Percentiles rank a stretch among this genome's conserved stretches.
Evolutionary conservation across 2,329 filamentous ascomycete genomes (phyloP).

Genomic region (Cyphellophora attinorum): DNA sequence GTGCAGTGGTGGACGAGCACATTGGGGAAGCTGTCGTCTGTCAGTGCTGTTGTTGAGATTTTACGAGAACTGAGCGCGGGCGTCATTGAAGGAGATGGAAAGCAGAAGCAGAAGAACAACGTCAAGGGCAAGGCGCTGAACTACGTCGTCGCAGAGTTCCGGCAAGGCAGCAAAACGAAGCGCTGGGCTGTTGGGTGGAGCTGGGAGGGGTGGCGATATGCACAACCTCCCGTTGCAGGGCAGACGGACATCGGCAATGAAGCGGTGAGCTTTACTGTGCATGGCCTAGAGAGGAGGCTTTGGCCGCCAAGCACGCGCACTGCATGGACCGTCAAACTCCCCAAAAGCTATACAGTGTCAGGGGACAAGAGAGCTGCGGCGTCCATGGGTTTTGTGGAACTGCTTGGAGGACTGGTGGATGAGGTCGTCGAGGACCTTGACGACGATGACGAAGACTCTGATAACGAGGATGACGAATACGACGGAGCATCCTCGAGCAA

Average conservation of each 20-base stretch:
- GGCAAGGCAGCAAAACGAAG: constrained; percentile 68
- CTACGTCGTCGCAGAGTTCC: constrained; percentile 71
- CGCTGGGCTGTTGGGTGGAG: constrained; percentile 89
- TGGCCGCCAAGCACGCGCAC: no score
- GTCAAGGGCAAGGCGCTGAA: constrained; percentile 37
- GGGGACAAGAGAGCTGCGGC: constrained; percentile 38
- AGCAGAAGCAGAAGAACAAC: constrained; percentile 47
- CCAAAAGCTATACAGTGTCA: no score
- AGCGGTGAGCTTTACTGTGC: no score
- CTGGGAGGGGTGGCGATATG: constrained; percentile 58
- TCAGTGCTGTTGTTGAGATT: constrained; percentile 51
- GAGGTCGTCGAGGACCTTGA: constrained; percentile 1
- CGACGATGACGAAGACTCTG: not conserved
- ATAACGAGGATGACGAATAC: constrained; percentile 20
- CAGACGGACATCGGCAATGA: no score
- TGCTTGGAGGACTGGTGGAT: constrained; percentile 1
- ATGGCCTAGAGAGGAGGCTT: constrained; percentile 36
- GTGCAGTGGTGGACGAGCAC: constrained; percentile 54
- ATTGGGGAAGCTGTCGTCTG: constrained; percentile 39
- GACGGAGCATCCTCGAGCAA: constrained; percentile 56
- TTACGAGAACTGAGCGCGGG: constrained; percentile 47
- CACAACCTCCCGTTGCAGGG: no score
- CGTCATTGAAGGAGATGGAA: constrained; percentile 93
- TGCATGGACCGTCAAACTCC: no score
- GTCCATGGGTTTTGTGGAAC: constrained; percentile 17